Base-by-base conservation (phyloP, 345 rosid genomes). In the Eucalyptus polyanthemos region DNA sequence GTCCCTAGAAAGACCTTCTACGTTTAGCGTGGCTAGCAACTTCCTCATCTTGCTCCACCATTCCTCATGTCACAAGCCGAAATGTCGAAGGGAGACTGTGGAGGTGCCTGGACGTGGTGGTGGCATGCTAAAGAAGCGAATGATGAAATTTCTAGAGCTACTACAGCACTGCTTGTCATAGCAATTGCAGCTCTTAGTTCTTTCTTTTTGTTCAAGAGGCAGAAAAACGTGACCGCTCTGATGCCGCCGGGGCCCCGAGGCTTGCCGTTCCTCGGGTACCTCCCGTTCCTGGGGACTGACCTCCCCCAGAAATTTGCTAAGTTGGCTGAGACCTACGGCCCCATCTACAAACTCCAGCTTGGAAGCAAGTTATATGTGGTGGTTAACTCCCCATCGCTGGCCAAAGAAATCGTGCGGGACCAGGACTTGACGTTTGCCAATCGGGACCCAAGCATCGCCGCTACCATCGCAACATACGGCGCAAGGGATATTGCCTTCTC, bases 191-290 rank as follows among this genome's bases (percentile, higher is more conserved):
- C 80, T 34, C 80, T 69, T 9, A 9, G 11, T 69, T 69, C 11
- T 34, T 69, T 69, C 80, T 60, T 12, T 60, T 25, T 27, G 69
- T 72, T 11, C 25, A 34, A 24, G 86, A 47, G 86, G 86, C 34
- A 31, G 50, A 76, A 88, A 40, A 22, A 60, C 27, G 49, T 6
- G 8, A 86, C 44, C 40, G 67, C 69, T 8, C 87, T 86, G 44
- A 47, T 83, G 72, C 93, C 67, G 37, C 90, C 88, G 3, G 95
- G 95, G 4, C 95, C 95, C 7, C 86, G 86, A 2, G 95, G 95
- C 25, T 27, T 93, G 42, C 95, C 95, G 6, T 17, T 94, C 6
- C 40, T 93, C 4, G 95, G 93, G 24, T 93, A 90, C 90, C 93
- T 94, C 88, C 95, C 94, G 14, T 92, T 93, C 89, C 92, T 94